Conservation (phyloP, 768 basidiomycete species). For the Hericium rajendrae region DNA sequence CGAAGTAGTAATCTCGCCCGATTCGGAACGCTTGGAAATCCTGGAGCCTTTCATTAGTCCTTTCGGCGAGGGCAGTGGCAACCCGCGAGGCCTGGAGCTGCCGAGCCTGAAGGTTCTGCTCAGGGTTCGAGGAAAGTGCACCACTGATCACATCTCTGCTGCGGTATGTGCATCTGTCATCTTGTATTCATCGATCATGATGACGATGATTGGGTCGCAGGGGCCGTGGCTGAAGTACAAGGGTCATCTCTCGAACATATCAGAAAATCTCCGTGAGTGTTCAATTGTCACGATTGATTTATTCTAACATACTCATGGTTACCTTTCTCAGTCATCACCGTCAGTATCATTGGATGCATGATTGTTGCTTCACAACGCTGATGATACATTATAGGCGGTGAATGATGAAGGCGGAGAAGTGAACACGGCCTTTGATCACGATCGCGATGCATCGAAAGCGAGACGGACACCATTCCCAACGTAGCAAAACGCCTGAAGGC, state of each 20-base stretch:
- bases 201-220: conserved; percentile 25
- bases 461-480: conserved; percentile 76
- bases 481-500: conserved; percentile 86
- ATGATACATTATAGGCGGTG: conserved; percentile 43
- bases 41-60: conserved; percentile 78
- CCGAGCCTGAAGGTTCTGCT: conserved; percentile 77
- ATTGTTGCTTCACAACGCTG: conserved; percentile 1
- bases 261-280: conserved; percentile 81
- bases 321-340: conserved; percentile 65
- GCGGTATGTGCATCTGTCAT: conserved; percentile 39
- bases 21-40: conserved; percentile 79
- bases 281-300: background rate
- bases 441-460: conserved; percentile 33
- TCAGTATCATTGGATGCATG: conserved; percentile 20
- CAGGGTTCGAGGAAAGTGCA: conserved; percentile 95
- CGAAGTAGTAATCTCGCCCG: conserved; percentile 63
- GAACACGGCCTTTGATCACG: conserved; percentile 82
- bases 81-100: conserved; percentile 57
- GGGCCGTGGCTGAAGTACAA: conserved; percentile 99
- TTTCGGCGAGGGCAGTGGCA: conserved; percentile 40
- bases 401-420: conserved; percentile 94
- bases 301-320: background rate
- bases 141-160: conserved; percentile 97
- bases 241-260: conserved; percentile 92
- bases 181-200: background rate